These are phyloP conservation scores for Trichoderma erinaceum DNA, from an alignment of 495 filamentous ascomycete genomes.

Conservation along the genomic window DNA sequence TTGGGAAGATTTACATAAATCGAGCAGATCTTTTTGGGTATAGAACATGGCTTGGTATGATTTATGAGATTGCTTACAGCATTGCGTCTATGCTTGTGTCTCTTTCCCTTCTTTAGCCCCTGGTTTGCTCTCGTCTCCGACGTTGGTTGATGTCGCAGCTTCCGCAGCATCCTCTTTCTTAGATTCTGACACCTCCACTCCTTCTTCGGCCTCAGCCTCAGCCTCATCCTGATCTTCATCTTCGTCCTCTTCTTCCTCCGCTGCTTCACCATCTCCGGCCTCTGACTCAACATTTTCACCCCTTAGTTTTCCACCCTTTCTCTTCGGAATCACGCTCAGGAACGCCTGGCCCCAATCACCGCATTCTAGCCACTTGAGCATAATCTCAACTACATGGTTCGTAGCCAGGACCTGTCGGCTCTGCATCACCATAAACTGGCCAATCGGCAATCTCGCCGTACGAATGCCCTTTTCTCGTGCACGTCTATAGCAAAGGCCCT, in stretches of 20 bases:
- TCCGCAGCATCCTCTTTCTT: neutral
- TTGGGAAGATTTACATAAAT: neutral
- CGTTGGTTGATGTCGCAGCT: neutral
- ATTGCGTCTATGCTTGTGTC: neutral
- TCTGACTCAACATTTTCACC: neutral
- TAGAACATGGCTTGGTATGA: constrained; percentile 7
- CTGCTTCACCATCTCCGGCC: constrained; percentile 22
- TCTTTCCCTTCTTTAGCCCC: neutral
- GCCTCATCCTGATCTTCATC: constrained; percentile 20
- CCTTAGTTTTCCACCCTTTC: constrained; percentile 66
- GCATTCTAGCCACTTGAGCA: constrained; percentile 82
- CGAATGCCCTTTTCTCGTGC: constrained; percentile 68
- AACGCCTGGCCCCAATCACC: constrained; percentile 91
- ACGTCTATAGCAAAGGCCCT: constrained; percentile 82
- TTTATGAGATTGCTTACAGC: neutral
- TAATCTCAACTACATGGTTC: constrained; percentile 95
- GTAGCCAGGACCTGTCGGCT: constrained; percentile 78
- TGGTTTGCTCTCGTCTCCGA: neutral
- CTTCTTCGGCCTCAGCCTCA: neutral
- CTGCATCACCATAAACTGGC: constrained; percentile 83
- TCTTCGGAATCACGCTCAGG: constrained; percentile 71
- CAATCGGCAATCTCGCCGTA: constrained; percentile 88
- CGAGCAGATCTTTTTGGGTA: neutral
- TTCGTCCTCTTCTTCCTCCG: constrained; percentile 24
- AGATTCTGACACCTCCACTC: neutral